Percentiles rank a stretch among this genome's conserved stretches.
phyloP scores from a whole-genome alignment of 495 filamentous ascomycete species.

The Usnea hakonensis region DNA sequence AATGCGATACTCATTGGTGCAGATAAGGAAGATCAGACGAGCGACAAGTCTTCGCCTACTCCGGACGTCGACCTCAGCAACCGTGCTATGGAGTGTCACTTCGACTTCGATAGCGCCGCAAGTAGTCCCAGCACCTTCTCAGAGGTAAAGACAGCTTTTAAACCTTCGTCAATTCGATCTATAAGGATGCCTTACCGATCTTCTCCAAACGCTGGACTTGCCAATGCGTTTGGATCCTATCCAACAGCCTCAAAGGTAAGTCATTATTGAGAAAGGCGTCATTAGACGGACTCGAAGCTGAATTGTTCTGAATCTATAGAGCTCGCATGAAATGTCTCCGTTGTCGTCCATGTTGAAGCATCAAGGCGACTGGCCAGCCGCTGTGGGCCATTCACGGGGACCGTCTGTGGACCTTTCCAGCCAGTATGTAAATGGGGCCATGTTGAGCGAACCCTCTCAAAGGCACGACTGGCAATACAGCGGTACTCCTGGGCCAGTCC shows the following conservation, averaged over 20 bases:
- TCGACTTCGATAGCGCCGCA: slow-evolving; percentile 63
- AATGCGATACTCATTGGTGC: slow-evolving; percentile 15
- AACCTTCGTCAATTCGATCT: slow-evolving; percentile 1
- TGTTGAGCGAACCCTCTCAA: slow-evolving; percentile 20
- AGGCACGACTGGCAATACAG: slow-evolving; percentile 19
- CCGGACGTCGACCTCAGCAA: slow-evolving; percentile 48
- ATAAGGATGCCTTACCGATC: slow-evolving; percentile 10
- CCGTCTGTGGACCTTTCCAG: slow-evolving; percentile 11
- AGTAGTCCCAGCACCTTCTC: slow-evolving; percentile 50
- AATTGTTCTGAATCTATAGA: neutral
- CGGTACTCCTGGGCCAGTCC: neutral
- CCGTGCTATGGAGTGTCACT: slow-evolving; percentile 55
- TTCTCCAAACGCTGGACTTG: neutral
- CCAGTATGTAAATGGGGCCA: slow-evolving; percentile 12
- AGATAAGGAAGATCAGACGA: slow-evolving; percentile 4
- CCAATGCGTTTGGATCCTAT: slow-evolving; percentile 3
- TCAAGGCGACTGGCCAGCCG: slow-evolving; percentile 1
- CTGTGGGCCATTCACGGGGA: neutral
- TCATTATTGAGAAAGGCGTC: neutral
- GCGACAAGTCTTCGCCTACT: slow-evolving; percentile 3
- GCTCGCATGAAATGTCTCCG: slow-evolving; percentile 5
- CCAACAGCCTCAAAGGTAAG: slow-evolving; percentile 13
- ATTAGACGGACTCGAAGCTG: neutral
- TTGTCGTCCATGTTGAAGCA: neutral
- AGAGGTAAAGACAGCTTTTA: neutral